Conservation (phyloP, 2,329 filamentous ascomycete species). For the Penicillium sp. region DNA sequence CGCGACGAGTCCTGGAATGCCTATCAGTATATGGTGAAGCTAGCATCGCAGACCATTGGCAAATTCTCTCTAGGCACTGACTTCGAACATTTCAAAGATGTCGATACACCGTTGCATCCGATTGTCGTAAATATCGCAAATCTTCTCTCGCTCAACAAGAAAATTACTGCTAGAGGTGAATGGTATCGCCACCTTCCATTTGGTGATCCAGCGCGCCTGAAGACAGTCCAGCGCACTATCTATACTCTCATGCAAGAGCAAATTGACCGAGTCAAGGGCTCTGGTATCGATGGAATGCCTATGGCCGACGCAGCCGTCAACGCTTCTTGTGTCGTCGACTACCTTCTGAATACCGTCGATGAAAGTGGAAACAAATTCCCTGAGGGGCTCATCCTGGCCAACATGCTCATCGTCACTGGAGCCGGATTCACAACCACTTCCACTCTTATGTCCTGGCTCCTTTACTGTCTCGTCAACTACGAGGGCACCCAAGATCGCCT, state of each 20-base stretch:
- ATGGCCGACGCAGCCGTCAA: neutral
- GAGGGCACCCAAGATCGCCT: conserved; percentile 58
- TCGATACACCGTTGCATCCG: conserved; percentile 51
- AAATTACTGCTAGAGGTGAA: conserved; percentile 53
- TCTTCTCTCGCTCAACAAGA: conserved; percentile 59
- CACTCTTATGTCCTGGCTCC: conserved; percentile 59
- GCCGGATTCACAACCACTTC: conserved; percentile 64
- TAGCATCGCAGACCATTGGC: conserved; percentile 46
- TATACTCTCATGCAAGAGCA: neutral
- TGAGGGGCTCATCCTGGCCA: conserved; percentile 38
- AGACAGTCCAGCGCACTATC: neutral
- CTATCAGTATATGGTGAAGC: conserved; percentile 53
- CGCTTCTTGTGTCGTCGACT: conserved; percentile 41
- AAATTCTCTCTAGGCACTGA: conserved; percentile 48
- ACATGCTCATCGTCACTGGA: conserved; percentile 53
- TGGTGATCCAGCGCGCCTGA: conserved; percentile 47
- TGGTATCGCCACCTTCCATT: conserved; percentile 62
- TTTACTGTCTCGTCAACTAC: conserved; percentile 57
- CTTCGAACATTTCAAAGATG: conserved; percentile 44
- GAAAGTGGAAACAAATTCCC: conserved; percentile 57
- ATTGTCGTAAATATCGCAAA: conserved; percentile 55
- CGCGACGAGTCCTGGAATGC: conserved; percentile 48
- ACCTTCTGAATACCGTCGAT: conserved; percentile 55
- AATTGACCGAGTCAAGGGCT: conserved; percentile 35
- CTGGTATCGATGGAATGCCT: conserved; percentile 1